Evolutionary conservation across 257 asterid genomes (phyloP).

Genomic region (Lavandula angustifolia): DNA sequence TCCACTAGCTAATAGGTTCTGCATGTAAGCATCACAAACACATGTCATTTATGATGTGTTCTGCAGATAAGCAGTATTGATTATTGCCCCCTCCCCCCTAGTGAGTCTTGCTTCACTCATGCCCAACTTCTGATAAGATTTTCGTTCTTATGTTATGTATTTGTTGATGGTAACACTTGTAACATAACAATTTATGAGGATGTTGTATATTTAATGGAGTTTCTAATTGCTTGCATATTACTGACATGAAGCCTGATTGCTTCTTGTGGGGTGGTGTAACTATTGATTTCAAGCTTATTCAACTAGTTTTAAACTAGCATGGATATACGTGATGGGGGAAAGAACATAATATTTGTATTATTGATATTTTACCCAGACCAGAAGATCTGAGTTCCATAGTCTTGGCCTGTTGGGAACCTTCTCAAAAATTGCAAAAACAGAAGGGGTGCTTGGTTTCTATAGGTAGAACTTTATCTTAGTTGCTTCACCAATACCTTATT

Average conservation of each 20-base stretch:
- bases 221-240: background rate
- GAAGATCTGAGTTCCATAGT: constrained; percentile 73
- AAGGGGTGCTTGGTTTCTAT: constrained; percentile 83
- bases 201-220: constrained; percentile 1
- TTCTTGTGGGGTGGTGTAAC: constrained; percentile 11
- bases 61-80: too few species aligned
- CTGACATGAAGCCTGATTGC: background rate
- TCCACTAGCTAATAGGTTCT: too few species aligned
- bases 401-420: constrained; percentile 82
- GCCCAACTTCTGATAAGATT: constrained; percentile 8
- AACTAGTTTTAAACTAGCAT: background rate
- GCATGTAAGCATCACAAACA: too few species aligned
- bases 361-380: constrained; percentile 57
- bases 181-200: background rate
- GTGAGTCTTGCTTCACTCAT: constrained; percentile 1
- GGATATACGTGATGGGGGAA: background rate
- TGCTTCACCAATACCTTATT: background rate
- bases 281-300: background rate
- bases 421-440: constrained; percentile 76
- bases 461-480: constrained; percentile 46
- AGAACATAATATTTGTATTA: constrained; percentile 26
- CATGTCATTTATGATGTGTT: too few species aligned
- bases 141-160: background rate
- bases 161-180: background rate
- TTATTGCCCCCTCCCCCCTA: too few species aligned